Percentiles rank a stretch among this genome's conserved stretches.
phyloP scores from a whole-genome alignment of 257 asterid species.

The Asclepias syriaca region DNA sequence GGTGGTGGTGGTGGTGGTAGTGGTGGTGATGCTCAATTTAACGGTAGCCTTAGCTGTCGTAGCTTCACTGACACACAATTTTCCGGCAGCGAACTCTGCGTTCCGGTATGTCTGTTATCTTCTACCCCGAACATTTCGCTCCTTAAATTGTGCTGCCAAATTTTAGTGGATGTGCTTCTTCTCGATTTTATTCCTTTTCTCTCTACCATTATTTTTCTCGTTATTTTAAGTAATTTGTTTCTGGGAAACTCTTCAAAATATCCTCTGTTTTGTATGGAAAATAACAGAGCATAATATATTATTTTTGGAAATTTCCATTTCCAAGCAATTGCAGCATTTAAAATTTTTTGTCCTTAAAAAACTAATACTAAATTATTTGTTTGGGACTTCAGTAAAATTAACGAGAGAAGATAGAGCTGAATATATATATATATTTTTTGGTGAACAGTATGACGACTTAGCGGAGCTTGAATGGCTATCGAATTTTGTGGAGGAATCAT shows the following conservation, averaged over 20 bases:
- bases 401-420: background rate
- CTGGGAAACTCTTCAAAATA: background rate
- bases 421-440: background rate
- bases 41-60: slow-evolving; percentile 72
- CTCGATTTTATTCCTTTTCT: background rate
- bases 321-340: background rate
- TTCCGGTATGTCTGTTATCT: slow-evolving; percentile 51
- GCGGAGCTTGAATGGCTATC: slow-evolving; percentile 99
- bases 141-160: background rate
- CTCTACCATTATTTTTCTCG: background rate
- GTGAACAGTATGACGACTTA: slow-evolving; percentile 73
- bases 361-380: background rate
- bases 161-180: background rate
- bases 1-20: slow-evolving; percentile 25
- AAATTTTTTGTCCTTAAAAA: background rate
- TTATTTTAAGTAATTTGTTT: background rate
- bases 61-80: slow-evolving; percentile 68
- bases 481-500: slow-evolving; percentile 91
- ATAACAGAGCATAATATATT: background rate
- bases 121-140: background rate
- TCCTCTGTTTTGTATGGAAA: background rate
- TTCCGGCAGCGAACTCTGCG: slow-evolving; percentile 73
- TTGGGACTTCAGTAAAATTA: background rate
- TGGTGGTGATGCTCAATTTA: slow-evolving; percentile 58
- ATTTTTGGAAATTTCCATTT: background rate